Base-by-base conservation (phyloP, 78 protist species). In the Thecamonas trahens region DNA sequence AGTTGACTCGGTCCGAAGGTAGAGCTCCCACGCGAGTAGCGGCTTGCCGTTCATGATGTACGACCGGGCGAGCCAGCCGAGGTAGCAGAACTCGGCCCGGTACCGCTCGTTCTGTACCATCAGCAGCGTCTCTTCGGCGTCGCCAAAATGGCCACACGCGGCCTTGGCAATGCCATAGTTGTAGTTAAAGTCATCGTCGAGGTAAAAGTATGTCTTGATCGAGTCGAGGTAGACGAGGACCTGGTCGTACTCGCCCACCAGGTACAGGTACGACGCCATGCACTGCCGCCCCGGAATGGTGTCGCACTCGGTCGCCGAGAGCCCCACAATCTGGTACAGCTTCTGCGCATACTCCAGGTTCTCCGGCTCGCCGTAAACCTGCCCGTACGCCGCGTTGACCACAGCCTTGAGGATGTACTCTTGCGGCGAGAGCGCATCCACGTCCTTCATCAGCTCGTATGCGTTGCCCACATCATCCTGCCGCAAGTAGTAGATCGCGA, bases 241-340 rank as follows among this genome's bases (percentile, higher is more conserved):
- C 50, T 90, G 90, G 29, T 84, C 91, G 55, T 75, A 90, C 75
- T 83, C 76, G 26, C 38, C 44, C 47, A 80, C 70, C 32, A 89
- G 70, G 70, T 78, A 83, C 75, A 83, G 80, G 72, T 81, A 86
- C 53, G 69, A 32, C 18, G 94, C 89, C 94, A 89, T 89, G 82
- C 90, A 84, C 73, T 89, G 94, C 22, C 94, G 65, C 14, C 95
- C 95, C 18, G 91, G 86, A 37, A 90, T 83, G 63, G 95, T 90
- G 70, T 90, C 91, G 67, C 87, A 77, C 57, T 90, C 92, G 59
- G 74, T 61, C 34, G 81, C 72, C 26, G 85, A 76, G 44, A 80
- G 76, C 1, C 95, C 95, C 8, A 82, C 80, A 18, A 82, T 59
- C 67, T 84, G 87, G 79, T 83, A 90, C 67, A 70, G 70, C 58